A percentile compares a stretch with the other conserved stretches of the same genome.
These are phyloP conservation scores for Penicillium sp. DNA, from an alignment of 2,329 filamentous ascomycete species.

Conservation along the genomic window DNA sequence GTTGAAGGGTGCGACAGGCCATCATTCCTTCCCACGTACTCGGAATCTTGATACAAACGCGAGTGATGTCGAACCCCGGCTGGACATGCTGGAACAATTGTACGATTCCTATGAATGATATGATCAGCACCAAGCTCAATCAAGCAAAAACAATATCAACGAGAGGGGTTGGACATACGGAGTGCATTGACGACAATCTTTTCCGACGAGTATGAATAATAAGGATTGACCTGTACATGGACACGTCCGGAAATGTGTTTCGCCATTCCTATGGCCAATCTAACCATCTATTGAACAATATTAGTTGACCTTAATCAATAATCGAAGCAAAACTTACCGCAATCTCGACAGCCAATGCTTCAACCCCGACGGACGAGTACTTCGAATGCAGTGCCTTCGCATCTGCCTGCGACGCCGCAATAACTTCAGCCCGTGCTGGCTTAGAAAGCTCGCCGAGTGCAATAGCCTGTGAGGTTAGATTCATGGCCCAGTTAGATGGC, in stretches of 20 bases:
- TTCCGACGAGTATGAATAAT: constrained; percentile 51
- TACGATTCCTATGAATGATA: constrained; percentile 47
- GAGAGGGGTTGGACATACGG: constrained; percentile 38
- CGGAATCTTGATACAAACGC: constrained; percentile 63
- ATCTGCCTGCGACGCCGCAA: constrained; percentile 21
- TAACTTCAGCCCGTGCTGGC: constrained; percentile 34
- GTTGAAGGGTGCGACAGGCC: constrained; percentile 56
- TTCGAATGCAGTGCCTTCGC: constrained; percentile 37
- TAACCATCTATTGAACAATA: constrained; percentile 50
- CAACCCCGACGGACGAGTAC: constrained; percentile 41
- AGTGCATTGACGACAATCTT: constrained; percentile 53
- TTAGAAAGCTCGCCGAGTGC: constrained; percentile 50
- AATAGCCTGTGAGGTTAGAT: constrained; percentile 42
- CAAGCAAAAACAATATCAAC: background rate
- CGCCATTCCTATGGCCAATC: constrained; percentile 52
- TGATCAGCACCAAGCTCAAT: background rate
- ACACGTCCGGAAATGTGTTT: constrained; percentile 52
- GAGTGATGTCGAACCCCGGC: constrained; percentile 45
- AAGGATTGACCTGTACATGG: constrained; percentile 62
- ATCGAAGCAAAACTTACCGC: constrained; percentile 42
- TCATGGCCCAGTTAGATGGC: background rate
- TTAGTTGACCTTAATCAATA: background rate
- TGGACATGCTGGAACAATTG: constrained; percentile 48
- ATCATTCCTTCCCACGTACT: constrained; percentile 63
- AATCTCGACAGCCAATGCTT: constrained; percentile 57